Conservation (phyloP, 495 filamentous ascomycete species). For the Sordaria brevicollis region DNA sequence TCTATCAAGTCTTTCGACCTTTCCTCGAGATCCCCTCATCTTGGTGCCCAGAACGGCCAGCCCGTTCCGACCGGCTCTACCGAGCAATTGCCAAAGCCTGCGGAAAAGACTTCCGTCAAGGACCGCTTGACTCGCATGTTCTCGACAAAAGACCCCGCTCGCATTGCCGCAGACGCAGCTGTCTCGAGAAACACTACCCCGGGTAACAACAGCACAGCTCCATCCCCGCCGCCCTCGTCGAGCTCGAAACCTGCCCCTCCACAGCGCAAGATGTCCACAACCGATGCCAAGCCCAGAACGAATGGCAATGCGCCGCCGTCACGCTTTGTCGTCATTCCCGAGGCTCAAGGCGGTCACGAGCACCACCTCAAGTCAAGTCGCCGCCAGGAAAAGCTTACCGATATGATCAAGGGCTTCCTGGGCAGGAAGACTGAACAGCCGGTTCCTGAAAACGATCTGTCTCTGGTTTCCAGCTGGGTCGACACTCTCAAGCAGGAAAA, state of each 20-base stretch:
- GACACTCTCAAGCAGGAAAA: constrained; percentile 86
- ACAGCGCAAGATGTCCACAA: constrained; percentile 18
- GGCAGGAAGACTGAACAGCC: constrained; percentile 62
- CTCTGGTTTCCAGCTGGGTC: constrained; percentile 90
- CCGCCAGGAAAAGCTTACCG: constrained; percentile 90
- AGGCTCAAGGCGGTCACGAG: constrained; percentile 55
- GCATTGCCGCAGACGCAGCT: constrained; percentile 10
- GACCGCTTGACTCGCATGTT: constrained; percentile 41
- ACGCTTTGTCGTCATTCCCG: constrained; percentile 33
- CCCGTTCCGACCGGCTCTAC: constrained; percentile 10
- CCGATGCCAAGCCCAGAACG: constrained; percentile 18
- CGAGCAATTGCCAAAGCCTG: constrained; percentile 24
- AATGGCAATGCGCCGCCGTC: constrained; percentile 19
- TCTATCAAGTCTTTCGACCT: constrained; percentile 35
- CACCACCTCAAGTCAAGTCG: constrained; percentile 80
- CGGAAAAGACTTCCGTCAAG: constrained; percentile 38
- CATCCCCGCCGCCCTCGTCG: constrained; percentile 6
- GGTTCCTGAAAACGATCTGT: constrained; percentile 69
- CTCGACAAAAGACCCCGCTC: constrained; percentile 31
- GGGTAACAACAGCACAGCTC: background rate
- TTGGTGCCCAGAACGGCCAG: constrained; percentile 28
- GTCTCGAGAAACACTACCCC: constrained; percentile 9
- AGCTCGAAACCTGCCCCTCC: constrained; percentile 14
- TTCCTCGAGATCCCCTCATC: constrained; percentile 29
- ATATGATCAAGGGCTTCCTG: constrained; percentile 77